A percentile compares a stretch with the other conserved stretches of the same genome.
Evolutionary conservation across 805 yeast species (phyloP).

Genomic region (Saccharomycopsis babjevae): DNA sequence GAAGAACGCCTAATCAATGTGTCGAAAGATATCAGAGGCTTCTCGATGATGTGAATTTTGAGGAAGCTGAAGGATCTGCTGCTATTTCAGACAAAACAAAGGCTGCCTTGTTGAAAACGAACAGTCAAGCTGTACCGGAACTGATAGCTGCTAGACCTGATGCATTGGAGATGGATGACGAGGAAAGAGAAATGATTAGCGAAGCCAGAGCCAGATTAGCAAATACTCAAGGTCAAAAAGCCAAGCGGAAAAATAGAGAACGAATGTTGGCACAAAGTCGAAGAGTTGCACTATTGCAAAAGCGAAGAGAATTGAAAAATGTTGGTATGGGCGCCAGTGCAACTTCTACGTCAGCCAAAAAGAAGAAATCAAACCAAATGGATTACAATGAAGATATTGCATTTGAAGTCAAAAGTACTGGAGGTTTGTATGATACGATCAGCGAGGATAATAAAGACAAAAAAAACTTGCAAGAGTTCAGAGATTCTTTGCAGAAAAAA

Average conservation of each 20-base stretch:
- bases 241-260: conserved; percentile 82
- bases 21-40: conserved; percentile 74
- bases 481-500: conserved; percentile 29
- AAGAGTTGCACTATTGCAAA: conserved; percentile 65
- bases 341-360: conserved; percentile 27
- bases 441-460: conserved; percentile 43
- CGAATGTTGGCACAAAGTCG: conserved; percentile 70
- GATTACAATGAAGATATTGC: conserved; percentile 82
- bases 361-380: conserved; percentile 50
- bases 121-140: conserved; percentile 46
- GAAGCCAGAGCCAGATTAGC: conserved; percentile 90
- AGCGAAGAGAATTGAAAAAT: conserved; percentile 69
- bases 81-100: background rate
- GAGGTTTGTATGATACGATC: conserved; percentile 57
- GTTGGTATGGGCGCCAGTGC: conserved; percentile 49
- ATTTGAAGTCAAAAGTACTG: conserved; percentile 58
- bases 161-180: conserved; percentile 70
- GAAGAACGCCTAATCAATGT: conserved; percentile 80
- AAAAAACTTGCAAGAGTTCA: conserved; percentile 32
- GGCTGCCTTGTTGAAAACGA: conserved; percentile 3
- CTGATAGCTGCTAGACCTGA: conserved; percentile 76
- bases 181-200: conserved; percentile 83
- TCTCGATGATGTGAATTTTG: conserved; percentile 40
- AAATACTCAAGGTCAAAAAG: conserved; percentile 90
- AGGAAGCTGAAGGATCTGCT: conserved; percentile 19